These are phyloP conservation scores for Kandelia obovata DNA, from an alignment of 345 rosid species.

Conservation along the genomic window DNA sequence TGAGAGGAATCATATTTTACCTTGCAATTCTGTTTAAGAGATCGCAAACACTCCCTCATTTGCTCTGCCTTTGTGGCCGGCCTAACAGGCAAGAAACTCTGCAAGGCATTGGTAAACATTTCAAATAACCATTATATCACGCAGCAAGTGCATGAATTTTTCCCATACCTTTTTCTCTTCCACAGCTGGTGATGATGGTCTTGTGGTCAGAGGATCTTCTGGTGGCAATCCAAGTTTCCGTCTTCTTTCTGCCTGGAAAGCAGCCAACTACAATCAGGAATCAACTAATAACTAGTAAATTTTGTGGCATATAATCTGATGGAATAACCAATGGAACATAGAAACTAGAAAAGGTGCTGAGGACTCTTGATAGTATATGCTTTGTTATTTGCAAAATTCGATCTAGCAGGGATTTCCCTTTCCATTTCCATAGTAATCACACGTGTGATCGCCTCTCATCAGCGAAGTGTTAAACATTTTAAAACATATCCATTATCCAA, in stretches of 20 bases:
- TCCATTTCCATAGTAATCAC: neutral
- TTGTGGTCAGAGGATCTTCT: slow-evolving; percentile 71
- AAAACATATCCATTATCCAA: neutral
- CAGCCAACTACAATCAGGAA: slow-evolving; percentile 3
- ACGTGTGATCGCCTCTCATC: neutral
- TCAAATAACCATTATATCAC: neutral
- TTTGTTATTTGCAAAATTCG: slow-evolving; percentile 6
- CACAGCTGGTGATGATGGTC: slow-evolving; percentile 61
- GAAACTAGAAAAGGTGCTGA: neutral
- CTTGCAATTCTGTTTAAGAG: slow-evolving; percentile 91
- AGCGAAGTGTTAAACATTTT: neutral
- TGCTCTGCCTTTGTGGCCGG: slow-evolving; percentile 94
- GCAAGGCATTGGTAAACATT: slow-evolving; percentile 20
- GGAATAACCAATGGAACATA: neutral
- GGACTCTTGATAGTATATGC: neutral
- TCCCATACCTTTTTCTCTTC: slow-evolving; percentile 78
- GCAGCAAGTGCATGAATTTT: slow-evolving; percentile 3
- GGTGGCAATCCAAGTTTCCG: slow-evolving; percentile 87
- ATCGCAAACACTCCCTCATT: slow-evolving; percentile 89
- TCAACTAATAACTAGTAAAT: neutral
- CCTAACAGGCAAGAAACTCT: slow-evolving; percentile 79
- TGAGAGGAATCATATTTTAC: slow-evolving; percentile 23
- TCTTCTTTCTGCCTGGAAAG: slow-evolving; percentile 88
- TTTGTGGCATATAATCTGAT: slow-evolving; percentile 4
- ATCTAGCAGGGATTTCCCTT: slow-evolving; percentile 1